Percentiles rank a stretch among this genome's conserved stretches.
These are phyloP conservation scores for Suillus fuscotomentosus DNA, from an alignment of 768 basidiomycete species.

Conservation along the genomic window DNA sequence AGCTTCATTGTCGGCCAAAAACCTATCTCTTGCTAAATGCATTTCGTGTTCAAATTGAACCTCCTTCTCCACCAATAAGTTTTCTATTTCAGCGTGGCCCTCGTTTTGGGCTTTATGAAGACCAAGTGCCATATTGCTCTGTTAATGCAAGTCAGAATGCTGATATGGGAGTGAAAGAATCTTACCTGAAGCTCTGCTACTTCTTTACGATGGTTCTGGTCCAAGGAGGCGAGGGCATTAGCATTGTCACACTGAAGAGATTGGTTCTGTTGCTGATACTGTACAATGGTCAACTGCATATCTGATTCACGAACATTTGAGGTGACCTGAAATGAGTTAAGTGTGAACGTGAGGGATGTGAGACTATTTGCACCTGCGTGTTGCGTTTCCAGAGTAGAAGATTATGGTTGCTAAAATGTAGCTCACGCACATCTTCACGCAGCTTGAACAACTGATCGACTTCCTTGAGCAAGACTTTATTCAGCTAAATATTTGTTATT, in stretches of 20 bases:
- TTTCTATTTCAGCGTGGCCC: neutral
- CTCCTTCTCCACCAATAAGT: neutral
- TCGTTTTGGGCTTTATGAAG: neutral
- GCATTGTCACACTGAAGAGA: neutral
- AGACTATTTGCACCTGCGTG: neutral
- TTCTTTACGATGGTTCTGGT: neutral
- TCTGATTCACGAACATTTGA: neutral
- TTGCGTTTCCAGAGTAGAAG: neutral
- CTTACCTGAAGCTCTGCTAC: neutral
- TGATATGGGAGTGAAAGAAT: neutral
- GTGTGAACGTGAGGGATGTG: neutral
- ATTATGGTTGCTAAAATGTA: neutral
- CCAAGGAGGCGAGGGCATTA: neutral
- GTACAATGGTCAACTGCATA: neutral
- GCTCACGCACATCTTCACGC: neutral
- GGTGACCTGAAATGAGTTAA: neutral
- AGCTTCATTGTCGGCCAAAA: neutral
- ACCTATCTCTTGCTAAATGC: neutral
- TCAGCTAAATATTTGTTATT: neutral
- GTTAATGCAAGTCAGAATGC: neutral
- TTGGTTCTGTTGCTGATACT: neutral
- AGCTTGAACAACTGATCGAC: neutral
- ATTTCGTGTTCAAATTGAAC: neutral
- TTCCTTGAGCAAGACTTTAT: neutral
- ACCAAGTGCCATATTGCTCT: neutral